These are phyloP conservation scores for Diutina catenulata DNA, from an alignment of 1,139 yeast genomes.

Conservation along the genomic window DNA sequence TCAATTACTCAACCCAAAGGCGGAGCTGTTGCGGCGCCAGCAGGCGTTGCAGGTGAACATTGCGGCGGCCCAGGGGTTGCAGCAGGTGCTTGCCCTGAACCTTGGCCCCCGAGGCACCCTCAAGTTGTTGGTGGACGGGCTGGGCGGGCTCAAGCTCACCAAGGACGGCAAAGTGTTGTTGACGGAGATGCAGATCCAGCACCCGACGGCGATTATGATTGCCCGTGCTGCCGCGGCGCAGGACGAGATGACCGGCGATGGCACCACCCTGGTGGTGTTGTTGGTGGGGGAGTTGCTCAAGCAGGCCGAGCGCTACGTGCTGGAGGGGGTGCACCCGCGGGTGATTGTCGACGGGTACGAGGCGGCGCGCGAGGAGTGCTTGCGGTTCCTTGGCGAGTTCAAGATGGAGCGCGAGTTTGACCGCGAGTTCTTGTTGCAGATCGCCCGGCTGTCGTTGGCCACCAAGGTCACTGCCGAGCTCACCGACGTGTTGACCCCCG, in stretches of 20 bases:
- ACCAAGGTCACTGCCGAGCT: constrained; percentile 76
- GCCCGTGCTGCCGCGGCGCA: constrained; percentile 98
- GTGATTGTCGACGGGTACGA: constrained; percentile 94
- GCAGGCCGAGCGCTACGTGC: constrained; percentile 86
- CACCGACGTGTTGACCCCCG: constrained; percentile 76
- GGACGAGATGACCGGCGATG: constrained; percentile 98
- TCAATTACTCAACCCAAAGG: constrained; percentile 91
- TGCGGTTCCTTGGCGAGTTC: constrained; percentile 57
- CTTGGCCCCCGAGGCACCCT: constrained; percentile 96
- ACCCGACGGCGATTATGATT: constrained; percentile 99
- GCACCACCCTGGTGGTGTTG: constrained; percentile 94
- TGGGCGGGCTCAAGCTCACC: constrained; percentile 89
- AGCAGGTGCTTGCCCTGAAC: constrained; percentile 81
- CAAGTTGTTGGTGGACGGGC: constrained; percentile 93
- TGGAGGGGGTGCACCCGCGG: constrained; percentile 95
- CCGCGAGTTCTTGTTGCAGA: constrained; percentile 81
- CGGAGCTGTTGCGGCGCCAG: constrained; percentile 85
- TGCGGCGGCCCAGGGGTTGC: constrained; percentile 94
- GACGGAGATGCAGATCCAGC: constrained; percentile 96
- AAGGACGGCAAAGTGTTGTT: constrained; percentile 93
- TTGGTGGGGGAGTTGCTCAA: constrained; percentile 89
- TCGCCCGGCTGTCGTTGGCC: constrained; percentile 78
- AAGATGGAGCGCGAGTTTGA: constrained; percentile 42
- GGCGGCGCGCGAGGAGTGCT: constrained; percentile 64
- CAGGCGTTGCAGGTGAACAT: constrained; percentile 95